Evolutionary conservation across 177 flowering plant species (phyloP), one percentile per base, ranked within the genome.

Genomic region (Tripterygium wilfordii): DNA sequence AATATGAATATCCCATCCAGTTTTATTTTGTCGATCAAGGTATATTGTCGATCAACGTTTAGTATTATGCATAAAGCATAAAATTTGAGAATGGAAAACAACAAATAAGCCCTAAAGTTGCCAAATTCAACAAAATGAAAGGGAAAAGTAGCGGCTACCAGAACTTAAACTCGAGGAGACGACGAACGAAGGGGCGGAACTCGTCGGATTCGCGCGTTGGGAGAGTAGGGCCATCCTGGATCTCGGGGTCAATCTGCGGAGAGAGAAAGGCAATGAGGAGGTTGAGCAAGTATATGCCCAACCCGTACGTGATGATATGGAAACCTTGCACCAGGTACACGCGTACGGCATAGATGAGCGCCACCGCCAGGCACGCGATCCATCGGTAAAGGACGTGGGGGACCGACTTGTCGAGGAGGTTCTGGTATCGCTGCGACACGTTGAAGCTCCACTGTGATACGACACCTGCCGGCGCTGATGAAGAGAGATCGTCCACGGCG

Each of bases 181-280:
- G 75, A 40, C 88, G 79, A 35, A 81, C 82, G 58, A 81, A 81
- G 37, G 88, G 88, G 5, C 84, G 71, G 42, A 78, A 81, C 66
- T 81, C 88, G 35, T 81, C 88, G 43, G 88, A 69, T 16, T 56
- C 65, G 10, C 72, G 56, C 15, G 69, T 67, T 9, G 88, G 88
- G 12, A 81, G 69, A 3, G 77, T 33, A 39, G 82, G 77, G 0
- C 76, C 82, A 36, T 54, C 68, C 8, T 49, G 62, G 36, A 63
- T 51, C 63, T 81, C 78, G 7, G 88, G 88, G 56, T 81, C 84
- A 1, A 65, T 78, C 68, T 76, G 76, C 30, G 88, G 88, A 12
- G 88, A 81, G 15, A 78, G 68, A 44, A 81, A 81, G 0, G 62
- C 88, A 27, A 81, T 78, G 42, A 81, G 67, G 27, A 78, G 77